Evolutionary conservation across 768 basidiomycete species (phyloP).

Genomic region (Pulveroboletus sp.): DNA sequence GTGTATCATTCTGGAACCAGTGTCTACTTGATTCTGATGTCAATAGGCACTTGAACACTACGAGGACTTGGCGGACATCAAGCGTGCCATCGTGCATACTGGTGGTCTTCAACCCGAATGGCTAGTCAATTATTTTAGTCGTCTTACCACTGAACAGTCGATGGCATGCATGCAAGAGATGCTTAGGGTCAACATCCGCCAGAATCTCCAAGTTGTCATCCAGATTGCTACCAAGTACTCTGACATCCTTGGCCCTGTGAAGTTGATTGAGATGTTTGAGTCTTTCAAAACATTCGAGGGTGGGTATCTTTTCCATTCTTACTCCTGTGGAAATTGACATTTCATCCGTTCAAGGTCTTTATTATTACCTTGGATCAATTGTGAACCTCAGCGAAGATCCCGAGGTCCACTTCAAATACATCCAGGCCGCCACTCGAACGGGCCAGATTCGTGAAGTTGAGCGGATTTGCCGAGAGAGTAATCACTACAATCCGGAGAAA

Average conservation of each 20-base stretch:
- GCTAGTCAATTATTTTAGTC: conserved; percentile 96
- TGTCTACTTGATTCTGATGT: conserved; percentile 8
- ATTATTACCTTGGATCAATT: conserved; percentile 97
- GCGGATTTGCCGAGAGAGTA: conserved; percentile 96
- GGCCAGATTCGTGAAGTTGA: conserved; percentile 99
- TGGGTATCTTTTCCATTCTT: conserved; percentile 15
- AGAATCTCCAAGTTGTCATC: conserved; percentile 93
- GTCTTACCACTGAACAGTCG: conserved; percentile 94
- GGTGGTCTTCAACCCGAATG: conserved; percentile 86
- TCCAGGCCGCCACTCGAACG: conserved; percentile 96
- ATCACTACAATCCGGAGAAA: conserved; percentile 97
- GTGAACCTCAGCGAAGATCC: conserved; percentile 96
- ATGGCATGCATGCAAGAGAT: conserved; percentile 96
- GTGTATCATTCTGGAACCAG: conserved; percentile 22
- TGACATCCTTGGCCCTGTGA: conserved; percentile 94
- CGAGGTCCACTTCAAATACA: conserved; percentile 99
- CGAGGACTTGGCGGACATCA: conserved; percentile 97
- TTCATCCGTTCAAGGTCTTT: conserved; percentile 57
- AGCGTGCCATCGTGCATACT: conserved; percentile 94
- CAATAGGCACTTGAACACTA: conserved; percentile 95
- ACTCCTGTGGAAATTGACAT: neutral
- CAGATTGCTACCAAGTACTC: conserved; percentile 99
- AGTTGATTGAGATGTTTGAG: conserved; percentile 98
- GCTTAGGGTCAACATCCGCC: conserved; percentile 93
- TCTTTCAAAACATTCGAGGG: conserved; percentile 97